These are phyloP conservation scores for Penicillium malachiteum DNA, from an alignment of 495 filamentous ascomycete species.

Conservation along the genomic window DNA sequence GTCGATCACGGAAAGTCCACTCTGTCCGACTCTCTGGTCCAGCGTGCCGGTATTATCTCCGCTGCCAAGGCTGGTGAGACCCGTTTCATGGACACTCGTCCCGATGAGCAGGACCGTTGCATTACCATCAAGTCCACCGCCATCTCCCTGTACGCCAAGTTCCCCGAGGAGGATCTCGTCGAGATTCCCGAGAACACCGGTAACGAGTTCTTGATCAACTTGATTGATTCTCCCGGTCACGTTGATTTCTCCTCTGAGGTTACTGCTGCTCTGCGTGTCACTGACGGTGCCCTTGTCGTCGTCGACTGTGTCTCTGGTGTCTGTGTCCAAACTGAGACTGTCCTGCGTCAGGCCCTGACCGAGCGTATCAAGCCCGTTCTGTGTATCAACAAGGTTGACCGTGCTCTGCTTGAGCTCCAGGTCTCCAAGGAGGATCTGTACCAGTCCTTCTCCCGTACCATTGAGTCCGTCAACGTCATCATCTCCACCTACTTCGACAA, in stretches of 20 bases:
- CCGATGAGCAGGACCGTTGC: constrained; percentile 98
- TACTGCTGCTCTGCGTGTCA: constrained; percentile 99
- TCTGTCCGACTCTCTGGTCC: constrained; percentile 96
- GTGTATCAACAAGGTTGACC: constrained; percentile 99
- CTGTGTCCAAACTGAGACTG: constrained; percentile 98
- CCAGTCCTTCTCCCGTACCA: constrained; percentile 98
- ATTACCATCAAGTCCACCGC: constrained; percentile 99
- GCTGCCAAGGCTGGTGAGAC: constrained; percentile 94
- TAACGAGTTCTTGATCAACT: constrained; percentile 98
- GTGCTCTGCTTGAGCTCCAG: constrained; percentile 97
- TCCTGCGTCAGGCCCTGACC: constrained; percentile 96
- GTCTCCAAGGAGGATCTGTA: constrained; percentile 98
- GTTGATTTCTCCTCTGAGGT: constrained; percentile 99
- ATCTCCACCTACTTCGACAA: constrained; percentile 99
- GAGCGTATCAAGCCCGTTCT: constrained; percentile 99
- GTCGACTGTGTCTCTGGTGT: constrained; percentile 99
- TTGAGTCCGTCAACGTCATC: constrained; percentile 99
- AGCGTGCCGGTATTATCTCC: constrained; percentile 99
- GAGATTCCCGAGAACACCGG: constrained; percentile 88
- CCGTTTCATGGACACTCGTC: constrained; percentile 94
- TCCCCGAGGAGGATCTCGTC: constrained; percentile 87
- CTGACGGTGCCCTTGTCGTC: constrained; percentile 98
- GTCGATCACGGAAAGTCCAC: constrained; percentile 99
- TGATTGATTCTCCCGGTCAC: constrained; percentile 99
- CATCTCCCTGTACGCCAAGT: constrained; percentile 93